phyloP scores from a whole-genome alignment of 208 protist species.

The Trypanosoma avium region DNA sequence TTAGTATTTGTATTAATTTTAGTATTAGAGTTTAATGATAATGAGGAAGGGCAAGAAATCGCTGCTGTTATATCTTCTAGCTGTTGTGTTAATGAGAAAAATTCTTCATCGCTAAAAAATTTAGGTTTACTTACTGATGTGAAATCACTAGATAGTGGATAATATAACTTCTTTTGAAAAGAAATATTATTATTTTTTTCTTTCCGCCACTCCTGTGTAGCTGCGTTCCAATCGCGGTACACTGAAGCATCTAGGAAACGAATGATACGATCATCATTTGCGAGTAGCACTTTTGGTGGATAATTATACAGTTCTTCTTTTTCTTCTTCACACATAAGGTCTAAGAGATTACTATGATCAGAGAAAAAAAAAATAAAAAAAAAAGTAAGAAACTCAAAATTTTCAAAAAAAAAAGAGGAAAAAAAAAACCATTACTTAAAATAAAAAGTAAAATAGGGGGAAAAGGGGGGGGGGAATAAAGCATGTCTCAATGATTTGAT shows the following conservation, averaged over 20 bases:
- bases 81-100: slow-evolving; percentile 49
- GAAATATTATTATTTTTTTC: slow-evolving; percentile 9
- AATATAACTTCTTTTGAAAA: slow-evolving; percentile 3
- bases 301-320: background rate
- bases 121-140: background rate
- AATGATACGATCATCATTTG: slow-evolving; percentile 19
- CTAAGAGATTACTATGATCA: background rate
- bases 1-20: background rate
- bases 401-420: background rate
- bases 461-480: background rate
- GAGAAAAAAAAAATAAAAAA: slow-evolving; percentile 6
- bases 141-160: background rate
- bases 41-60: background rate
- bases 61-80: slow-evolving; percentile 36
- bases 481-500: too few relatives aligned
- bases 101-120: slow-evolving; percentile 42
- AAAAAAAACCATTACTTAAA: background rate
- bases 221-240: slow-evolving; percentile 14
- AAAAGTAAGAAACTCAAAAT: background rate
- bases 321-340: background rate
- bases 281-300: slow-evolving; percentile 23
- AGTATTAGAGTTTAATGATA: background rate
- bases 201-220: slow-evolving; percentile 19
- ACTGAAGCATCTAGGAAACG: slow-evolving; percentile 24
- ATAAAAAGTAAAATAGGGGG: background rate